Base-by-base conservation (phyloP, 345 rosid genomes). In the Populus deltoides region DNA sequence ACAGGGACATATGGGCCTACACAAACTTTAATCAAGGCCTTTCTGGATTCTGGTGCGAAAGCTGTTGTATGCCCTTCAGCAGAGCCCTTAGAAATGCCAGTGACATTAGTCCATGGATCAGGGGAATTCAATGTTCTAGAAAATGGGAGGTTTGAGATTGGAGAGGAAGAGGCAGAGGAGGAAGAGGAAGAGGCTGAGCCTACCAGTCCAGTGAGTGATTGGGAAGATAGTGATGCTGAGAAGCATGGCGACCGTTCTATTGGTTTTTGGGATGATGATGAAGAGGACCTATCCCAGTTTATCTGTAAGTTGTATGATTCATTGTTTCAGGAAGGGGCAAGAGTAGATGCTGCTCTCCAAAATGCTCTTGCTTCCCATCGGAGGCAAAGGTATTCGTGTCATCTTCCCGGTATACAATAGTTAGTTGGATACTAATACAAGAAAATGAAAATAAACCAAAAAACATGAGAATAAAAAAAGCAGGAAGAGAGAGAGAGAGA, bases 161-260 rank as follows among this genome's bases (percentile, higher is more conserved):
- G 99, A 74, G 95, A 84, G 83, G 99, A 95, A 68, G 98, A 92
- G 70, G 89, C 85, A 4, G 98, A 94, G 29, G 94, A 92, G 33
- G 98, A 94, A 70, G 93, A 86, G 43, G 53, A 94, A 74, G 93
- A 86, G 43, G 53, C 15, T 0, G 94, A 87, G 78, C 89, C 92
- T 31, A 75, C 78, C 7, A 92, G 93, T 80, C 97, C 94, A 2
- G 45, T 68, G 6, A 96, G 99, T 85, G 98, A 93, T 83, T 96
- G 99, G 99, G 99, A 91, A 84, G 99, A 96, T 76, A 91, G 92
- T 57, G 97, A 96, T 53, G 75, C 82, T 22, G 99, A 91, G 83
- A 90, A 86, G 76, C 79, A 61, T 5, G 84, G 74, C 25, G 84
- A 82, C 8, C 77, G 12, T 66, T 74, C 76, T 59, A 68, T 66